Base-by-base conservation (phyloP, 495 filamentous ascomycete species). In the Aspergillus nidulans region DNA sequence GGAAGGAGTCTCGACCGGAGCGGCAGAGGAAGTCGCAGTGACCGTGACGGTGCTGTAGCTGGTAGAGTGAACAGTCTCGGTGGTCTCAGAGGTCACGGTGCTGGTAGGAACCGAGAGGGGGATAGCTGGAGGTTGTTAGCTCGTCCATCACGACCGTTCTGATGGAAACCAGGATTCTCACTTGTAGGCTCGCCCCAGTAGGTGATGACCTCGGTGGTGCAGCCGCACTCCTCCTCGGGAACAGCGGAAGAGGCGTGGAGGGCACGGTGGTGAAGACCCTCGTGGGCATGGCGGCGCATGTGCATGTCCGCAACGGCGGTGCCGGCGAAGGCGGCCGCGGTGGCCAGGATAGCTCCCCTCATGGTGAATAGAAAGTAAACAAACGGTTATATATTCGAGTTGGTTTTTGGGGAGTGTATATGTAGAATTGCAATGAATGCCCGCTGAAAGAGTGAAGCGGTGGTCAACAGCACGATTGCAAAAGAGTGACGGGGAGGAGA, bases 401-500 rank as follows among this genome's bases (percentile, higher is more conserved):
- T 13, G 26, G 8, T 30, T 13, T n/a, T 40, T 5, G 4, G 30
- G 30, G 38, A 23, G 21, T 52, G 51, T 52, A 21, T 20, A 21
- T 28, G 42, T 44, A 62, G 16, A 57, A 59, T 48, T 43, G 48
- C 54, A 91, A 90, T 74, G 89, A 92, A 77, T 86, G 88, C 87
- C 90, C 89, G 90, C 90, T 92, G 78, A 95, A 95, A 65, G 90
- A 95, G 87, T 92, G 90, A 92, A 92, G 90, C 90, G 88, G 90
- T 91, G 69, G 80, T 85, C 70, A 77, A 61, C 60, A 55, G 48
- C 45, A 49, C 56, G 42, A 34, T 13, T 41, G 30, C 24, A 56
- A 66, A 74, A 64, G 74, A 74, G 76, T 72, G 69, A 55, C 32
- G 42, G 65, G 65, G 60, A 39, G 59, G 65, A 64, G 30, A n/a